These are phyloP conservation scores for Xylaria polymorpha DNA, from an alignment of 2,329 filamentous ascomycete species.

Conservation along the genomic window DNA sequence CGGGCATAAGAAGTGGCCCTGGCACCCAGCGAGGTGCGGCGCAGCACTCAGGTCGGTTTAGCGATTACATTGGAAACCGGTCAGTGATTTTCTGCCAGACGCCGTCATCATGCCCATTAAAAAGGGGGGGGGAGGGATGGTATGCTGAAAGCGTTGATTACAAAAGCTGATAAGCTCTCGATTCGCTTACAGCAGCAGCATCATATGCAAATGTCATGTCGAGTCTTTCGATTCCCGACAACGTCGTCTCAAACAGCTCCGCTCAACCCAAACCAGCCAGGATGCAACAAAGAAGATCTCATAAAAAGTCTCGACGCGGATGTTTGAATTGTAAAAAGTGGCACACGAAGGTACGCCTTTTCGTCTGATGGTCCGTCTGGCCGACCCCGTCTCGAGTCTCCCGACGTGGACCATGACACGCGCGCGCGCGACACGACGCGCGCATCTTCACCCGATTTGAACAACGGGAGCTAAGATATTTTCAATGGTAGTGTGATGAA, in stretches of 20 bases:
- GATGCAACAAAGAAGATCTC: constrained; percentile 50
- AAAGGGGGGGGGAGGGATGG: constrained; percentile 12
- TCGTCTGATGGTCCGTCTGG: constrained; percentile 2
- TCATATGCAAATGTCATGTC: neutral
- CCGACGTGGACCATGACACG: constrained; percentile 1
- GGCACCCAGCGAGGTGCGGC: constrained; percentile 9
- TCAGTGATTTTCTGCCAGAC: constrained; percentile 1
- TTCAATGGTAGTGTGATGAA: constrained; percentile 44
- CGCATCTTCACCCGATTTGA: constrained; percentile 10
- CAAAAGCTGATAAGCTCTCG: constrained; percentile 26
- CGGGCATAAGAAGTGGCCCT: constrained; percentile 16
- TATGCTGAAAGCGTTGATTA: constrained; percentile 13
- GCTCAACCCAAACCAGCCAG: constrained; percentile 13
- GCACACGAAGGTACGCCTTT: constrained; percentile 49
- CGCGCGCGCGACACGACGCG: constrained; percentile 9
- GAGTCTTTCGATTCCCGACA: neutral
- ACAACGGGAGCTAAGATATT: constrained; percentile 31
- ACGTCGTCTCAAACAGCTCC: constrained; percentile 7
- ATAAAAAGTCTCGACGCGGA: constrained; percentile 52
- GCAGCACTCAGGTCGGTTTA: constrained; percentile 18
- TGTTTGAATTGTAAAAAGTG: constrained; percentile 52
- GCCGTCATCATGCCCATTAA: constrained; percentile 21
- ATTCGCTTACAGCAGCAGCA: constrained; percentile 13
- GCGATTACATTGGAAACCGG: constrained; percentile 25
- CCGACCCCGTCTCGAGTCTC: neutral